phyloP scores from a whole-genome alignment of 2,329 filamentous ascomycete species.

The Penicillium sp. region DNA sequence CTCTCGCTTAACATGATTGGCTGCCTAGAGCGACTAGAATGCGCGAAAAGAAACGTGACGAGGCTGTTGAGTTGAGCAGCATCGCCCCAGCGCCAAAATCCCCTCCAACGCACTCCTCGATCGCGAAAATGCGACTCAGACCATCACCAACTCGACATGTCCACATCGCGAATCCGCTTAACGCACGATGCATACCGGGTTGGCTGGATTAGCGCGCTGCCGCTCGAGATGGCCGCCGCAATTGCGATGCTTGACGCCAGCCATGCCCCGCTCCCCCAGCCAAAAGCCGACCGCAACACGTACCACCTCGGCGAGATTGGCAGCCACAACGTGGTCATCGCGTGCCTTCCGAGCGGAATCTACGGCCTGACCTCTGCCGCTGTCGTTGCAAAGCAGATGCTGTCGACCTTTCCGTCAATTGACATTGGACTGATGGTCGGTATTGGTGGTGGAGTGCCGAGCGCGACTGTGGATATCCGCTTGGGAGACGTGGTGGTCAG shows the following conservation, averaged over 20 bases:
- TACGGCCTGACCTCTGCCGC: slow-evolving; percentile 12
- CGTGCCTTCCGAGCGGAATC: slow-evolving; percentile 4
- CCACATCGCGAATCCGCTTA: too few relatives aligned
- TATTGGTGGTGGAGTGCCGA: slow-evolving; percentile 19
- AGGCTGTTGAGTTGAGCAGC: too few relatives aligned
- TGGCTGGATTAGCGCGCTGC: slow-evolving; percentile 19
- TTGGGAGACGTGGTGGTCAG: neutral
- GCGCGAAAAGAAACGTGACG: too few relatives aligned
- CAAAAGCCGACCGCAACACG: neutral
- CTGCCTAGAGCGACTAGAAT: too few relatives aligned
- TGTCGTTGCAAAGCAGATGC: slow-evolving; percentile 4
- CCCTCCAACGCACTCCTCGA: too few relatives aligned
- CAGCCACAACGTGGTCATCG: slow-evolving; percentile 13
- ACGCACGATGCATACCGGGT: slow-evolving; percentile 17
- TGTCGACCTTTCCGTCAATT: slow-evolving; percentile 1
- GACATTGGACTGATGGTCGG: slow-evolving; percentile 17
- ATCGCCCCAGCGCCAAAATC: too few relatives aligned
- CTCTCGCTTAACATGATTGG: too few relatives aligned
- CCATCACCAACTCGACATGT: too few relatives aligned
- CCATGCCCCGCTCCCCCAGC: neutral
- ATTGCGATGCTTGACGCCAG: slow-evolving; percentile 13
- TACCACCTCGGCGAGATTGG: slow-evolving; percentile 12
- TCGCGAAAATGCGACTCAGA: too few relatives aligned
- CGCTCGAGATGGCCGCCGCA: neutral
- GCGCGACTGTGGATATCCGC: slow-evolving; percentile 17